Percentiles rank a stretch among this genome's conserved stretches.
phyloP scores from a whole-genome alignment of 2,329 filamentous ascomycete species.

The Trichoderma brevicompactum region DNA sequence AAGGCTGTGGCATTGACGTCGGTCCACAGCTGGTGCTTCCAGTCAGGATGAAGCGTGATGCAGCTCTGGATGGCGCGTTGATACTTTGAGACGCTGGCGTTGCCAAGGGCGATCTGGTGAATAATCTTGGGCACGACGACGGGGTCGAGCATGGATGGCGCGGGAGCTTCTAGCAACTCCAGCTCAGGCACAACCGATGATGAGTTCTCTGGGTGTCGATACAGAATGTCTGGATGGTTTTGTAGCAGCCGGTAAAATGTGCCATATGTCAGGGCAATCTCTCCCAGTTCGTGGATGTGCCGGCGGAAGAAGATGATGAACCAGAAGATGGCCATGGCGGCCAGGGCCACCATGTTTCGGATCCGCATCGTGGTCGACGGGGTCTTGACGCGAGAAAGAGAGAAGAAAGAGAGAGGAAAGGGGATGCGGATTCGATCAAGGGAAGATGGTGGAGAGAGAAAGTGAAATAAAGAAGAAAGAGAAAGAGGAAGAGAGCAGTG shows the following conservation, averaged over 20 bases:
- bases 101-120: conserved; percentile 44
- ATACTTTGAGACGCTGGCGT: conserved; percentile 48
- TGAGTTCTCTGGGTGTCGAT: conserved; percentile 24
- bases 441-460: neutral
- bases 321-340: conserved; percentile 25
- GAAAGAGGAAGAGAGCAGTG: neutral
- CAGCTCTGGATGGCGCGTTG: conserved; percentile 33
- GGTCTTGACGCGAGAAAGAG: neutral
- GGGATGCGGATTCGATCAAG: neutral
- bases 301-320: conserved; percentile 22
- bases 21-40: conserved; percentile 35
- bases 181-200: neutral
- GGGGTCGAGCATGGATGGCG: neutral
- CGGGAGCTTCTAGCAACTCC: neutral
- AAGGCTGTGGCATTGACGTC: conserved; percentile 35
- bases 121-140: conserved; percentile 32
- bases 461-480: too few relatives aligned
- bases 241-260: conserved; percentile 29
- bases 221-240: conserved; percentile 24
- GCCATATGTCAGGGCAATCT: conserved; percentile 28
- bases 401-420: neutral
- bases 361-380: conserved; percentile 24
- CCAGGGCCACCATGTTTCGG: conserved; percentile 24
- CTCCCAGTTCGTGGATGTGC: conserved; percentile 28
- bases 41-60: conserved; percentile 32